Base-by-base conservation (phyloP, 2,329 filamentous ascomycete genomes). In the Coniochaeta sp. region DNA sequence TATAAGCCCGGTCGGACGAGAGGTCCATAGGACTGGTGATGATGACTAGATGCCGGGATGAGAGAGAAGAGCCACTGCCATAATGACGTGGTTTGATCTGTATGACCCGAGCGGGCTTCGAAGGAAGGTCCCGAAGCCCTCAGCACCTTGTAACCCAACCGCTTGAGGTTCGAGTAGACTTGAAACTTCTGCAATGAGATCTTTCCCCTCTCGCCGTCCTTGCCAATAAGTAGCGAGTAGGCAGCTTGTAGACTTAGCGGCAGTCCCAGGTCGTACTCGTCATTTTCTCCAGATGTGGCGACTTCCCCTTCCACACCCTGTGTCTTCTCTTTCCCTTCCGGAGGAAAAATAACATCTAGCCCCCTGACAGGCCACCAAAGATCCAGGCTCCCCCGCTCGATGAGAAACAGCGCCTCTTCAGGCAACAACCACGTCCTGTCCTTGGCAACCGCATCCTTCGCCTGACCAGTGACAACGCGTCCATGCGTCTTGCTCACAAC, bases 221-320 rank as follows among this genome's bases (percentile, higher is more conserved):
- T 78, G 1, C 91, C 91, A 64, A 96, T 83, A 59, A 96, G 86
- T 24, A 91, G 82, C 6, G 93, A 85, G 77, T 98, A 98, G 0
- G 92, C 92, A 6, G 90, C 93, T 72, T 98, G 91, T 43, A 98
- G 76, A 73, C 90, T 96, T 79, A 99, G 87, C 0, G 93, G 92
- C n/a, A 95, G 73, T 0, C 89, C 89, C 4, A 81, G 76, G 7
- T 86, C 82, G 61, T 81, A 80, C 38, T 85, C 84, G 47, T 79
- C 77, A 33, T 75, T 62, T 19, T 68, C 60, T 11, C 40, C 31
- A n/a, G 50, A 68, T 1, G 70, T 68, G 12, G 70, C 67, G 28
- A 67, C 60, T 34, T 64, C 14, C 67, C 66, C 17, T 63, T 67
- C 5, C 9, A 40, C 4, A 38, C 16, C 36, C 36, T 17, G 38